Conservation (phyloP, 495 filamentous ascomycete species). For the Clavariopsis aquatica region DNA sequence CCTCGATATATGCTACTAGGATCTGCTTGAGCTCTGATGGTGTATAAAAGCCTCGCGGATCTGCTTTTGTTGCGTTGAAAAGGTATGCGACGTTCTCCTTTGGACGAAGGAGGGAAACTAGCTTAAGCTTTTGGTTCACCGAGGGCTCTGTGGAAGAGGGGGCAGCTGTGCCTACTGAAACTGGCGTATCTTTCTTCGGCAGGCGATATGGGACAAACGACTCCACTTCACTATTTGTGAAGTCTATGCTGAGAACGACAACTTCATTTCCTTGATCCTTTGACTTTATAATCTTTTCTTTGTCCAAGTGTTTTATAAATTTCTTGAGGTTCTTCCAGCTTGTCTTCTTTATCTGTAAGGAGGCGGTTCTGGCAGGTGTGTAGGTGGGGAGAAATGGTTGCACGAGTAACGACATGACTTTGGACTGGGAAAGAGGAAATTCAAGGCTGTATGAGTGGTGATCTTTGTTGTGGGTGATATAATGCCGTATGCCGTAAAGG, state of each 20-base stretch:
- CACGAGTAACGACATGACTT: constrained; percentile 64
- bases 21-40: constrained; percentile 56
- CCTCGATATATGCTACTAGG: constrained; percentile 54
- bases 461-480: constrained; percentile 55
- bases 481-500: constrained; percentile 61
- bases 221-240: constrained; percentile 55
- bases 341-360: constrained; percentile 71
- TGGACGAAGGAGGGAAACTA: constrained; percentile 57
- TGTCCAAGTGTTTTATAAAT: constrained; percentile 72
- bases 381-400: constrained; percentile 68
- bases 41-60: constrained; percentile 56
- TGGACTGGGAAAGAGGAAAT: constrained; percentile 65
- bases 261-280: constrained; percentile 68
- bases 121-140: constrained; percentile 59
- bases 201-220: constrained; percentile 66
- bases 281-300: constrained; percentile 60
- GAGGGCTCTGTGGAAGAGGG: constrained; percentile 51
- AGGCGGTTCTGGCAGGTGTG: constrained; percentile 56
- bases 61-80: constrained; percentile 53
- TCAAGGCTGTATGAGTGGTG: constrained; percentile 56
- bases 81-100: constrained; percentile 59
- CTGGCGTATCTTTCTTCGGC: constrained; percentile 54
- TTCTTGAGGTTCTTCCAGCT: constrained; percentile 75
- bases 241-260: constrained; percentile 68
- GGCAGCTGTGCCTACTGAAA: constrained; percentile 49